phyloP scores from a whole-genome alignment of 768 basidiomycete species.

The Pisolithus orientalis region DNA sequence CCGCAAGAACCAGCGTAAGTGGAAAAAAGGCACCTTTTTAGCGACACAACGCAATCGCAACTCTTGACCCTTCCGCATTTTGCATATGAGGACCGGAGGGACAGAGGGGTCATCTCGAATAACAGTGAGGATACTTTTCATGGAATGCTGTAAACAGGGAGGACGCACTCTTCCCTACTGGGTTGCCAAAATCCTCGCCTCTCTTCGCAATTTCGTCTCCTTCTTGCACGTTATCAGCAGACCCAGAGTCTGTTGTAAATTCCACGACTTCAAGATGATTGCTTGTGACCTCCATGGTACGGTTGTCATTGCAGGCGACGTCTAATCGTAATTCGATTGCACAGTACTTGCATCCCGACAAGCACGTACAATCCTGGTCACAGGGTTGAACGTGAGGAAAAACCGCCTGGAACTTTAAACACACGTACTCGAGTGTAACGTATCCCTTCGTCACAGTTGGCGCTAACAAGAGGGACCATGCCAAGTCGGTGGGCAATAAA shows the following conservation, averaged over 20 bases:
- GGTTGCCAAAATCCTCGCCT: constrained; percentile 67
- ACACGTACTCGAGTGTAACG: constrained; percentile 62
- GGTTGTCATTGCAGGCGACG: constrained; percentile 63
- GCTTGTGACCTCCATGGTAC: constrained; percentile 83
- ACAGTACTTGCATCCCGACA: constrained; percentile 79
- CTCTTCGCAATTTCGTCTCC: constrained; percentile 76
- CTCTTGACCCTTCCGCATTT: constrained; percentile 92
- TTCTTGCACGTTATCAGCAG: constrained; percentile 25
- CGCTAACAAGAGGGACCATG: constrained; percentile 84
- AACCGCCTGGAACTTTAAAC: not conserved
- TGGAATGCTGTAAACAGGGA: not conserved
- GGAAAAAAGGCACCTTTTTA: constrained; percentile 59
- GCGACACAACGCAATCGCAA: constrained; percentile 80
- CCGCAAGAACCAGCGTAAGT: not conserved
- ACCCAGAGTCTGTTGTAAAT: constrained; percentile 31
- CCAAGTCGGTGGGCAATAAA: constrained; percentile 95
- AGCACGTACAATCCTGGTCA: constrained; percentile 84
- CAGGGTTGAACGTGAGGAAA: constrained; percentile 1
- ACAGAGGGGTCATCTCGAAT: constrained; percentile 50
- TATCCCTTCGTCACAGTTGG: constrained; percentile 85
- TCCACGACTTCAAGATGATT: constrained; percentile 68
- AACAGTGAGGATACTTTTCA: constrained; percentile 4
- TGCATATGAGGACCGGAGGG: constrained; percentile 78
- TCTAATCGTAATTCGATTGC: constrained; percentile 78
- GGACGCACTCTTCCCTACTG: constrained; percentile 74